Evolutionary conservation across 2,329 filamentous ascomycete genomes (phyloP), one percentile per base, ranked within the genome.

Genomic region (Massarina eburnea): DNA sequence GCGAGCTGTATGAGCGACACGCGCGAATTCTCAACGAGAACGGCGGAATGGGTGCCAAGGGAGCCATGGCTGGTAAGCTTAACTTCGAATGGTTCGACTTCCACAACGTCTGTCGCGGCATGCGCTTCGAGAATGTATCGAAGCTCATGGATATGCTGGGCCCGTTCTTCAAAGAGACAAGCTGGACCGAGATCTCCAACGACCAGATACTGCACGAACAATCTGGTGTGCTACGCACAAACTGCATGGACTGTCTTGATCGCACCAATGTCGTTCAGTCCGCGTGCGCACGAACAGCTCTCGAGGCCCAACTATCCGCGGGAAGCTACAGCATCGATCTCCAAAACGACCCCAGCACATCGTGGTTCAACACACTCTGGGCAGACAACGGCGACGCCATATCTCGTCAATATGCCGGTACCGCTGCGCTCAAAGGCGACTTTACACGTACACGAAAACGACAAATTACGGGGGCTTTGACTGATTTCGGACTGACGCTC

Each of bases 181-280:
- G 88, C 1, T 91, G 88, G 73, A 90, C 87, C 0, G 80, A 88
- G 10, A 67, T 80, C 12, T 70, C 76, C 8, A 63, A 74, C 22
- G 72, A 74, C 15, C 64, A 68, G 18, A 52, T 73, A 2, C 46
- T 71, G 17, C 68, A 71, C 26, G 68, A 65, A 37, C 91, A 96
- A 66, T 77, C 74, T 20, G 91, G 91, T 1, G 82, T 95, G 6
- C 68, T 97, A n/a, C 81, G 94, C 45, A 96, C 91, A 1, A 99
- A 99, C 64, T 99, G 94, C 70, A 97, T 99, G 94, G 94, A 99
- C 64, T 99, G 94, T 59, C 76, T 99, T 8, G 94, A 99, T 67
- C 83, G 94, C 18, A 99, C 94, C 2, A 97, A 97, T 57, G 91
- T 99, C 18, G 91, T 91, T 32, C 92, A 97, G 70, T 95, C 89